phyloP scores from a whole-genome alignment of 2,329 filamentous ascomycete species.

The Sporothrix pseudoabietina region DNA sequence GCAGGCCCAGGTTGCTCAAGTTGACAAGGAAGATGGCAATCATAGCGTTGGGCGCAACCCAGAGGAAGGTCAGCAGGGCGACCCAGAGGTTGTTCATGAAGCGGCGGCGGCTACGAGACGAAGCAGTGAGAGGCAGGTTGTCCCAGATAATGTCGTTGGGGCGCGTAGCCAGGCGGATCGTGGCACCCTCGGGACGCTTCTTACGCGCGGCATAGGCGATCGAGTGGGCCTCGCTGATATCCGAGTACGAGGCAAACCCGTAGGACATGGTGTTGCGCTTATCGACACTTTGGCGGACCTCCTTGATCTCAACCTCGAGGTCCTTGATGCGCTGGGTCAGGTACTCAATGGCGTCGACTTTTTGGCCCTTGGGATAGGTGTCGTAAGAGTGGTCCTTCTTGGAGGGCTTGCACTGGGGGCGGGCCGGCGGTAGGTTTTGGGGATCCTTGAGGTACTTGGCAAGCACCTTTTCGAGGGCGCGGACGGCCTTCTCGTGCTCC shows the following conservation, averaged over 20 bases:
- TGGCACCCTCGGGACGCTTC: conserved; percentile 78
- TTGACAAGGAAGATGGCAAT: conserved; percentile 94
- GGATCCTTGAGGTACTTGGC: conserved; percentile 92
- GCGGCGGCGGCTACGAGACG: conserved; percentile 69
- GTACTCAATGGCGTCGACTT: conserved; percentile 93
- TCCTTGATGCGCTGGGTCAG: conserved; percentile 80
- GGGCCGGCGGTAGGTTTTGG: conserved; percentile 70
- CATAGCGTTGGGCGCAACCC: conserved; percentile 89
- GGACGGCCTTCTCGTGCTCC: conserved; percentile 78
- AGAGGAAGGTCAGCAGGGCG: conserved; percentile 74
- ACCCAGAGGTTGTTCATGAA: conserved; percentile 87
- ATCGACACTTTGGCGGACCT: conserved; percentile 79
- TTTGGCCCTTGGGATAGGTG: conserved; percentile 67
- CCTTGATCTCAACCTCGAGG: conserved; percentile 80
- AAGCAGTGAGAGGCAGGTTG: conserved; percentile 75
- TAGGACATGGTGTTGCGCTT: conserved; percentile 86
- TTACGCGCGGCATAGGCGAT: conserved; percentile 81
- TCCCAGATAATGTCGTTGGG: conserved; percentile 96
- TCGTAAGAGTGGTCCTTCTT: conserved; percentile 73
- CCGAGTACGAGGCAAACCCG: conserved; percentile 91
- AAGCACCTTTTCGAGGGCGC: conserved; percentile 77
- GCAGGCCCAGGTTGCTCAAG: conserved; percentile 72
- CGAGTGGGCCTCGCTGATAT: conserved; percentile 82
- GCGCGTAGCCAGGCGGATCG: conserved; percentile 75
- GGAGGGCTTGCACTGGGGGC: conserved; percentile 77